Evolutionary conservation across 495 filamentous ascomycete genomes (phyloP).

Genomic region (Penicillium paradoxum): DNA sequence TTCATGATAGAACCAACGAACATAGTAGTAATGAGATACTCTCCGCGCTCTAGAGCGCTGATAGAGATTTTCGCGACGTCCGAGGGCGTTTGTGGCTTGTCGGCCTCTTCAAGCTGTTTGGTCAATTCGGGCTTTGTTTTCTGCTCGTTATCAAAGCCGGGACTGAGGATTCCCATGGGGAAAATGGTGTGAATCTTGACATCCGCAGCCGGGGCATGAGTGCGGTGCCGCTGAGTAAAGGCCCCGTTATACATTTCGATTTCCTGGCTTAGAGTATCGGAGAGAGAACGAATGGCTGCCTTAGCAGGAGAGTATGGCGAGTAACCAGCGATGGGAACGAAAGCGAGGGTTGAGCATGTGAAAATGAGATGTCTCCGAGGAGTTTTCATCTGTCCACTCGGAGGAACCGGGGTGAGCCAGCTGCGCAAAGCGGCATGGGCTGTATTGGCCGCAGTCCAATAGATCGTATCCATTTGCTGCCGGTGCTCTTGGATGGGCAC

Average conservation of each 20-base stretch:
- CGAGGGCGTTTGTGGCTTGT: slow-evolving; percentile 72
- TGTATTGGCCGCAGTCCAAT: slow-evolving; percentile 82
- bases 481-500: slow-evolving; percentile 57
- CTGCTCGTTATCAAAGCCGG: slow-evolving; percentile 77
- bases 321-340: slow-evolving; percentile 80
- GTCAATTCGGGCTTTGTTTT: slow-evolving; percentile 76
- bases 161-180: slow-evolving; percentile 74
- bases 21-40: slow-evolving; percentile 70
- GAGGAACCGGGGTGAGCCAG: slow-evolving; percentile 43
- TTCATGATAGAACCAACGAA: slow-evolving; percentile 64
- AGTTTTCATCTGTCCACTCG: slow-evolving; percentile 26
- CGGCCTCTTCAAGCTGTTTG: slow-evolving; percentile 71
- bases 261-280: slow-evolving; percentile 79
- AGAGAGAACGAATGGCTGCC: slow-evolving; percentile 75
- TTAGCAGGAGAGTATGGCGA: slow-evolving; percentile 80
- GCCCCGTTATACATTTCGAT: slow-evolving; percentile 72
- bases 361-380: slow-evolving; percentile 77
- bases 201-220: slow-evolving; percentile 43
- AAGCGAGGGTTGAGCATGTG: slow-evolving; percentile 71
- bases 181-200: slow-evolving; percentile 80
- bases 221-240: slow-evolving; percentile 44
- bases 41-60: slow-evolving; percentile 68
- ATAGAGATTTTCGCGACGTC: slow-evolving; percentile 70
- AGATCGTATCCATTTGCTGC: slow-evolving; percentile 86
- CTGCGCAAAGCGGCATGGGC: slow-evolving; percentile 58